phyloP scores from a whole-genome alignment of 2,329 filamentous ascomycete genomes.

The Penicillium olsonii region DNA sequence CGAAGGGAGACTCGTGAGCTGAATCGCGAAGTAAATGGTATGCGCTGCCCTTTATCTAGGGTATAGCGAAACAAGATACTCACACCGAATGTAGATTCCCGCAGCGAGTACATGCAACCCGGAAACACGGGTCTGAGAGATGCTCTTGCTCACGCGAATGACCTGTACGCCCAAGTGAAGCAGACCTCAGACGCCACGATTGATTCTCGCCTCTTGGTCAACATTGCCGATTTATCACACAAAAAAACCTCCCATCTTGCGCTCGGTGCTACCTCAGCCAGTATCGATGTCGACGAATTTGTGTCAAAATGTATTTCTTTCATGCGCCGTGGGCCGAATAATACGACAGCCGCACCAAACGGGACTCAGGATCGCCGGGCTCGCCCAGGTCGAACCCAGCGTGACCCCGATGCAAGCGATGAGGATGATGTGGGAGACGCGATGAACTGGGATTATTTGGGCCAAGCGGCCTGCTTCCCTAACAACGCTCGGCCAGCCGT shows the following conservation, averaged over 20 bases:
- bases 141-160: conserved; percentile 67
- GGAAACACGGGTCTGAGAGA: conserved; percentile 66
- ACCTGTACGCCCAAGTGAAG: conserved; percentile 67
- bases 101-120: conserved; percentile 68
- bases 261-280: conserved; percentile 70
- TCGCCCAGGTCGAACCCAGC: conserved; percentile 34
- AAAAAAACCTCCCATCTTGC: conserved; percentile 75
- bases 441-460: conserved; percentile 84
- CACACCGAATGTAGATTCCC: conserved; percentile 57
- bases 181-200: conserved; percentile 90
- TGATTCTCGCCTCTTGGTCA: conserved; percentile 83
- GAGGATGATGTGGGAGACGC: conserved; percentile 72
- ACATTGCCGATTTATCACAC: conserved; percentile 75
- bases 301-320: conserved; percentile 85
- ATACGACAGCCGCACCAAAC: conserved; percentile 50
- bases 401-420: conserved; percentile 58
- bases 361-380: conserved; percentile 42
- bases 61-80: background rate
- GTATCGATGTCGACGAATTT: conserved; percentile 88
- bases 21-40: conserved; percentile 61
- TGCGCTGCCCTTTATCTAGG: conserved; percentile 4
- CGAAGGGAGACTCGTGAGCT: conserved; percentile 71
- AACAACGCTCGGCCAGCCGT: conserved; percentile 73
- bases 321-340: conserved; percentile 70
- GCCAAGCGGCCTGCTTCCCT: conserved; percentile 73